These are phyloP conservation scores for Pseudozyma thailandica DNA, from an alignment of 1,284 basidiomycete genomes.

Conservation along the genomic window DNA sequence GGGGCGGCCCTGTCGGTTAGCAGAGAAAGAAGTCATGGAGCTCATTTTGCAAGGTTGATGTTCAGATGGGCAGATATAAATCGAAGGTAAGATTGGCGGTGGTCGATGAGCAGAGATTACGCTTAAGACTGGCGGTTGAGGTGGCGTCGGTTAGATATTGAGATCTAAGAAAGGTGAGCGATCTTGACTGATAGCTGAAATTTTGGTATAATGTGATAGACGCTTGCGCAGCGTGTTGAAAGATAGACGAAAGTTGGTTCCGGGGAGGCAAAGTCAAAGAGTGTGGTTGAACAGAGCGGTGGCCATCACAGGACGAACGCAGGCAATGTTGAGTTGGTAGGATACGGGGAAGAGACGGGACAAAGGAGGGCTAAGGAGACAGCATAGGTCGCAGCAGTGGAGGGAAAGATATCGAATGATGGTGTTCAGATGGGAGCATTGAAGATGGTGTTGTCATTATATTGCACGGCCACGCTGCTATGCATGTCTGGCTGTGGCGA, in stretches of 20 bases:
- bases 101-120: no score
- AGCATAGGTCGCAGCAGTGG: background rate
- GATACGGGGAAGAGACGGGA: background rate
- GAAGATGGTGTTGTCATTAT: no score
- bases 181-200: background rate
- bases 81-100: background rate
- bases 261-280: constrained; percentile 2
- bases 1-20: constrained; percentile 35
- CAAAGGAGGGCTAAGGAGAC: background rate
- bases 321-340: background rate
- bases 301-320: background rate
- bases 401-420: no score
- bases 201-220: background rate
- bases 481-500: no score
- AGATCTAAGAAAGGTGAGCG: no score
- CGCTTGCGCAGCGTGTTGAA: constrained; percentile 10
- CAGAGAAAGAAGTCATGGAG: constrained; percentile 33
- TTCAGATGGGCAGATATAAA: background rate
- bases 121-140: no score
- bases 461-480: no score
- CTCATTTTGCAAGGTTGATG: background rate
- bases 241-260: constrained; percentile 7
- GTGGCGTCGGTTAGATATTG: no score
- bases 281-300: background rate
- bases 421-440: no score